Evolutionary conservation across 225 moss, liverwort and hornwort genomes (phyloP), one percentile per base, ranked within the genome.

Genomic region (Polytrichum formosum): DNA sequence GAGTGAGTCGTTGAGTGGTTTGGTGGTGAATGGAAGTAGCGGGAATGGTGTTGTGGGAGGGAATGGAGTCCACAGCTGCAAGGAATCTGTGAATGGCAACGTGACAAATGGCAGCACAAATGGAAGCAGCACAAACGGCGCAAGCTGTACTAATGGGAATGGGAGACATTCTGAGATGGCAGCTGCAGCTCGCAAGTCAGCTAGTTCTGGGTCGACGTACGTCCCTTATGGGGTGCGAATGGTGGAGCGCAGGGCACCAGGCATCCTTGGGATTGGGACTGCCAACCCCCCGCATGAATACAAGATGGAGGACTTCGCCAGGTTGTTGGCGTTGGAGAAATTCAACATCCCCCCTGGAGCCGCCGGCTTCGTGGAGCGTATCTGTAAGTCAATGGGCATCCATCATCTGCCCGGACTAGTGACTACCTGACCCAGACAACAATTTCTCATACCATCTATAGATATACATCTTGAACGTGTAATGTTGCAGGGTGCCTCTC

Each of bases 251-350:
- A 63, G 37, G 58, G 64, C 53, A 46, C 80, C 80, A 4, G 61
- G 46, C 19, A 72, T 80, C 22, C 64, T 80, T 8, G 75, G 80
- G 62, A 64, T 75, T 0, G 80, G 75, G 20, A 80, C 80, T 25
- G 75, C 80, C 19, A 80, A 80, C 64, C 80, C 80, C 1, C 18
- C 25, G 35, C 33, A 80, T 54, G 27, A 4, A 5, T 80, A 67
- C 64, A 53, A 9, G 22, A 68, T 80, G 75, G 72, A 72, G 30
- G 53, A 80, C 64, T 64, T 80, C 28, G 56, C 80, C 0, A 18
- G 37, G 1, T 0, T 75, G 2, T 19, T 72, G 0, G 30, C 5
- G 7, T 7, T 61, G 61, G 61, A 66, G 10, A 67, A 79, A 61
- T 79, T 79, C 67, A 2, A 7, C 0, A 20, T 66, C 1, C 72